A percentile compares a stretch with the other conserved stretches of the same genome.
Conservation (phyloP, 179 eudicot species). For the Carnegiea gigantea region DNA sequence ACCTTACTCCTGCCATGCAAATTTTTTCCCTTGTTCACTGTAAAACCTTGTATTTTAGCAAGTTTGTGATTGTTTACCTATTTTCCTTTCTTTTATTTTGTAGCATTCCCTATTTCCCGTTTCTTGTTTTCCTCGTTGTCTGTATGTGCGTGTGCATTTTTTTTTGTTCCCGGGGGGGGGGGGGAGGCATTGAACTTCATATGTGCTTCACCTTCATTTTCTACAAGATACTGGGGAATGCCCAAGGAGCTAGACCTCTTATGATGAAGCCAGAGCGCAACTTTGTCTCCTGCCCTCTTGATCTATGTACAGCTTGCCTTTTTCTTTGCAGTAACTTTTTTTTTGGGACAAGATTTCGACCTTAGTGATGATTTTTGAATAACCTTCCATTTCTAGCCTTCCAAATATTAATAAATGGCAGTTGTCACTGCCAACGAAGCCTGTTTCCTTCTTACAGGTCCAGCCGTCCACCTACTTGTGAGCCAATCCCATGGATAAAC, state of each 20-base stretch:
- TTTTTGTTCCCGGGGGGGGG: background rate
- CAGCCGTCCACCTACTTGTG: constrained; percentile 1
- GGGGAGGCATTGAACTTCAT: background rate
- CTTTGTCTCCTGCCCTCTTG: no score
- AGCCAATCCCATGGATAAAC: background rate
- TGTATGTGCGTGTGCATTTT: background rate
- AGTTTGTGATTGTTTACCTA: no score
- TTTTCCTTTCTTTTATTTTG: no score
- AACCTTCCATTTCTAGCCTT: background rate
- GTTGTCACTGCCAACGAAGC: background rate
- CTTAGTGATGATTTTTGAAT: background rate
- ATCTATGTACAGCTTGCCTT: background rate
- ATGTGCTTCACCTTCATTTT: background rate
- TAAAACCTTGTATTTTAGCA: no score
- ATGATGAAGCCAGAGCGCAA: background rate
- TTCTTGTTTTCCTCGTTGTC: no score
- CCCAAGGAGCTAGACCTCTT: background rate
- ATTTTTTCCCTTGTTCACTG: no score
- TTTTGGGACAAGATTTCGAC: background rate
- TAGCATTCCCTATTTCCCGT: no score
- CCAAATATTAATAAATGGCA: background rate
- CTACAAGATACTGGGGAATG: background rate
- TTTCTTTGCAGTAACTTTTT: background rate
- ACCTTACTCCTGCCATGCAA: no score
- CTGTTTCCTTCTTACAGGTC: constrained; percentile 5